These are phyloP conservation scores for Fusarium newnesense DNA, from an alignment of 2,329 filamentous ascomycete genomes.

Conservation along the genomic window DNA sequence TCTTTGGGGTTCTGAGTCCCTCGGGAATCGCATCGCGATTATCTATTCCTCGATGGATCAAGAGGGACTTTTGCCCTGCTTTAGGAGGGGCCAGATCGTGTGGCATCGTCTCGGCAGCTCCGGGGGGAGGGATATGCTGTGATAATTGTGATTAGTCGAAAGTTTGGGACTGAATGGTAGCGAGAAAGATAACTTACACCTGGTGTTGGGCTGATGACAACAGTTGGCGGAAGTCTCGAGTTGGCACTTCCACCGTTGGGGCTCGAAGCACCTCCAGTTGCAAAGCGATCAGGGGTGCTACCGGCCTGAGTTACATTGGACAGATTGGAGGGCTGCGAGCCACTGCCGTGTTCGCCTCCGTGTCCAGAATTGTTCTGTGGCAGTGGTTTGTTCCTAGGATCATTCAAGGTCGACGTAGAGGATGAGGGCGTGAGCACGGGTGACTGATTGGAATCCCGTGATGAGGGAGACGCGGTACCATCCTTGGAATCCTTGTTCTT, in stretches of 20 bases:
- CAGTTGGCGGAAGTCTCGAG: slow-evolving; percentile 76
- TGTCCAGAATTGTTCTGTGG: slow-evolving; percentile 64
- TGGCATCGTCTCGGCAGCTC: slow-evolving; percentile 96
- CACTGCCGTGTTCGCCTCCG: slow-evolving; percentile 55
- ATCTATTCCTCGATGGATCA: slow-evolving; percentile 85
- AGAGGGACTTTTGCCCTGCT: slow-evolving; percentile 85
- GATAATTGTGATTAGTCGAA: slow-evolving; percentile 18
- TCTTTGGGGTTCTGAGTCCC: slow-evolving; percentile 92
- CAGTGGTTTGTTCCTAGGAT: slow-evolving; percentile 84
- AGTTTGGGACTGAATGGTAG: not conserved
- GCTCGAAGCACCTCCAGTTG: slow-evolving; percentile 49
- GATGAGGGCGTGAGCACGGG: slow-evolving; percentile 83
- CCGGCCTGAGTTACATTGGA: slow-evolving; percentile 51
- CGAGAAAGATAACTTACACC: slow-evolving; percentile 70
- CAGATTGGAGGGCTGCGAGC: slow-evolving; percentile 54
- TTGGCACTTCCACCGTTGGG: slow-evolving; percentile 50
- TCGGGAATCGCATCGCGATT: slow-evolving; percentile 93
- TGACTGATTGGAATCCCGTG: slow-evolving; percentile 68
- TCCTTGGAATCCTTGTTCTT: slow-evolving; percentile 78
- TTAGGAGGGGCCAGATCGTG: slow-evolving; percentile 96
- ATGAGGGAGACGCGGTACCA: slow-evolving; percentile 82
- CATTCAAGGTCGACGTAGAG: slow-evolving; percentile 87
- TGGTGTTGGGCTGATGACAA: slow-evolving; percentile 93
- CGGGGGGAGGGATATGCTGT: slow-evolving; percentile 88
- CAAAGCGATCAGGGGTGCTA: slow-evolving; percentile 56